A percentile compares a stretch with the other conserved stretches of the same genome.
Conservation (phyloP, 2,329 filamentous ascomycete genomes). For the Botrytis fabae region DNA sequence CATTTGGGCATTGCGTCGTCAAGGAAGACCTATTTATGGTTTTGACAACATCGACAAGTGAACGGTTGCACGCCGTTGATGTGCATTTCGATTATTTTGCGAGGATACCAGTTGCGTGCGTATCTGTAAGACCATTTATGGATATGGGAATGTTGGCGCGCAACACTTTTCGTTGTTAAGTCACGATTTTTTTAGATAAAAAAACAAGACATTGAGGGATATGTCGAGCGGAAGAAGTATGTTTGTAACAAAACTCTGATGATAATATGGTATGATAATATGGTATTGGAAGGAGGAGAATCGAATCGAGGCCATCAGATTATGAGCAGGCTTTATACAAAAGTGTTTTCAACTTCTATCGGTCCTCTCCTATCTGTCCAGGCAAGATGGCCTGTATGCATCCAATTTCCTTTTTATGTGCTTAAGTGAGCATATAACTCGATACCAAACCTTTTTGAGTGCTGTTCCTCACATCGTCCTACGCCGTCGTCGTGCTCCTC, state of each 20-base stretch:
- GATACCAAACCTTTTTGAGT: background rate
- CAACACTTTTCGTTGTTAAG: background rate
- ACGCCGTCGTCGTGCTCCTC: background rate
- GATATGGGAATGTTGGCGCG: background rate
- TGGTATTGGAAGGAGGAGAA: background rate
- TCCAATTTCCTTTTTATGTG: background rate
- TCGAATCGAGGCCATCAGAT: background rate
- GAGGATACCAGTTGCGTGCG: conserved; percentile 11
- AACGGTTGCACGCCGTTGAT: background rate
- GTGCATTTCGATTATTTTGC: background rate
- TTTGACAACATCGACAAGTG: conserved; percentile 49
- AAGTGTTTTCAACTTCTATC: background rate
- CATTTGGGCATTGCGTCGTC: conserved; percentile 49
- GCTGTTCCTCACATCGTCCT: background rate
- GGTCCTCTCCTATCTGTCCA: too few relatives aligned
- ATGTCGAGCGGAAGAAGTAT: background rate
- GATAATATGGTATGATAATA: background rate
- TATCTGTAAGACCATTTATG: background rate
- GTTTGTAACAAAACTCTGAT: background rate
- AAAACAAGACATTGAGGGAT: background rate
- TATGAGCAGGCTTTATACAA: background rate
- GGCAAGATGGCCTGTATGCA: background rate
- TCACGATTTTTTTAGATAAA: background rate
- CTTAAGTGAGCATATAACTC: conserved; percentile 1
- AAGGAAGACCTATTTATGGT: conserved; percentile 58